Evolutionary conservation across 305 asterid genomes (phyloP).

Genomic region (Fraxinus angustifolia): DNA sequence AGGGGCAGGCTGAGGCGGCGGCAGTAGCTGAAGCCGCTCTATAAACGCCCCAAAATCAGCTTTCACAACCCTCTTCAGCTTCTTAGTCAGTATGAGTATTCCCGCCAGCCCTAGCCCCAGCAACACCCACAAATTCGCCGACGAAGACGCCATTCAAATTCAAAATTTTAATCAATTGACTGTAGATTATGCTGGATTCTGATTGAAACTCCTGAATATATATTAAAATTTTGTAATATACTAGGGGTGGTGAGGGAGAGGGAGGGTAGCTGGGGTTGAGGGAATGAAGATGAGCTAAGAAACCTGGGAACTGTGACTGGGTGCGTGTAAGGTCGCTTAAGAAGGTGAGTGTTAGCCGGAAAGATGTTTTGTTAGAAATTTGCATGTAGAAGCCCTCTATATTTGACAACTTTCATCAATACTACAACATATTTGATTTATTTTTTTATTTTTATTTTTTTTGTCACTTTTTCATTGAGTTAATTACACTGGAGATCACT

Average conservation of each 20-base stretch:
- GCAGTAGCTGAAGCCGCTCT: conserved; percentile 80
- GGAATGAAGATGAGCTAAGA: not conserved
- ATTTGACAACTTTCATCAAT: not conserved
- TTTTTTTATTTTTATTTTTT: too few species aligned
- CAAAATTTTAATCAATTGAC: not conserved
- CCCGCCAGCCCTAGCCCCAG: conserved; percentile 97
- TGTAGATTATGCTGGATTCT: not conserved
- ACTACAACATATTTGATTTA: not conserved
- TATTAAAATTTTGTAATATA: not conserved
- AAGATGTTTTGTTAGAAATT: too few species aligned
- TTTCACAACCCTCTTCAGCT: conserved; percentile 68
- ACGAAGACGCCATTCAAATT: conserved; percentile 53
- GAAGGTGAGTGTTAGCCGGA: not conserved
- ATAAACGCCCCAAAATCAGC: conserved; percentile 90
- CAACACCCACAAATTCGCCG: conserved; percentile 86
- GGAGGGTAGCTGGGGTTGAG: not conserved
- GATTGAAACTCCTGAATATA: not conserved
- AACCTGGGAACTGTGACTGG: not conserved
- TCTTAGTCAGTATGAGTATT: conserved; percentile 71
- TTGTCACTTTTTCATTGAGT: not conserved
- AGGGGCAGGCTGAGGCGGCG: conserved; percentile 98
- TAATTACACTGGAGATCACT: not conserved
- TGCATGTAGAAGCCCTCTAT: not conserved
- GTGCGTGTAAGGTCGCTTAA: not conserved
- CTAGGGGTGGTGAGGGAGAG: not conserved